Percentiles rank a stretch among this genome's conserved stretches.
Evolutionary conservation across 176 grass and related monocot species (phyloP).

Genomic region (Echinochloa phyllopogon): DNA sequence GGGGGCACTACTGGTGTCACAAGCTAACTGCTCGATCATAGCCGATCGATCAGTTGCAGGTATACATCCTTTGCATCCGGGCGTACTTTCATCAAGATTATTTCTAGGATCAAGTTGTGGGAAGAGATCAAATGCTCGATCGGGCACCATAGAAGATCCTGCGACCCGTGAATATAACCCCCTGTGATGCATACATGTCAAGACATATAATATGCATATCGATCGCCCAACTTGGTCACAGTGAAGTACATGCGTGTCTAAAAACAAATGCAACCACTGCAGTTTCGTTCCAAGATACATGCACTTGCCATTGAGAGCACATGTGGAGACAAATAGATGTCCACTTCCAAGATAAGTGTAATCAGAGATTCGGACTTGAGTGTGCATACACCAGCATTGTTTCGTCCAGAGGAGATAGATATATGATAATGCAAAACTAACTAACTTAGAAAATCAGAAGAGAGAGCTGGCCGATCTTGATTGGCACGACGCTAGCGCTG

Average conservation of each 20-base stretch:
- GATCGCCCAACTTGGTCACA: not conserved
- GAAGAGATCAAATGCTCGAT: not conserved
- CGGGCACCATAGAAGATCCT: not conserved
- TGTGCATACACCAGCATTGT: constrained; percentile 5
- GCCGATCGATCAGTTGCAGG: not conserved
- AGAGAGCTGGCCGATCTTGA: not conserved
- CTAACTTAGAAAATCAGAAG: not conserved
- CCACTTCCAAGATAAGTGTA: not conserved
- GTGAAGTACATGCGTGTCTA: not conserved
- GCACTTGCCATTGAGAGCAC: not conserved
- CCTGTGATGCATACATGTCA: not conserved
- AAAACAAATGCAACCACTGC: not conserved
- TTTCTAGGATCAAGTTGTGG: constrained; percentile 17
- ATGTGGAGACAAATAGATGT: not conserved
- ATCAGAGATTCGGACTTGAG: not conserved
- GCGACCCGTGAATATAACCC: constrained; percentile 27
- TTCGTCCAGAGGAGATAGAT: not conserved
- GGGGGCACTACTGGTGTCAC: not conserved
- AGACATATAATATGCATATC: no score
- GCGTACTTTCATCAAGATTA: constrained; percentile 1
- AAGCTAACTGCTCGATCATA: not conserved
- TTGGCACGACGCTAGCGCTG: not conserved
- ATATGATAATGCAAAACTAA: no score
- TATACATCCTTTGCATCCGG: constrained; percentile 3
- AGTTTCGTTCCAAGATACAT: not conserved